phyloP scores from a whole-genome alignment of 495 filamentous ascomycete species.

The Pseudomonodictys pantanalensis region DNA sequence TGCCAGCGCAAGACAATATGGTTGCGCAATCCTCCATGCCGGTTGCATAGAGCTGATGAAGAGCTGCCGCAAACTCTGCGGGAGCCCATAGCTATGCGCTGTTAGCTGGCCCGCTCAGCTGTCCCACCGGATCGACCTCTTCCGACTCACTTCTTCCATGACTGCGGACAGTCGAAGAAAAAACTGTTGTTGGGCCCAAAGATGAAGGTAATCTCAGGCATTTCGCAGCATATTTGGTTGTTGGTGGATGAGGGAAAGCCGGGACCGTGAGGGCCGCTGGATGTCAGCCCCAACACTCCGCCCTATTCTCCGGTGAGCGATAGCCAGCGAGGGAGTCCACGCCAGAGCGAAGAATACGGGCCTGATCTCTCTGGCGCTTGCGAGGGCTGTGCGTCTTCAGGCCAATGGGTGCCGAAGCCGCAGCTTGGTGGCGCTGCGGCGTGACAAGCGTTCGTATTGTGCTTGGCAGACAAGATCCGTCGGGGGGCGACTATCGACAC shows the following conservation, averaged over 20 bases:
- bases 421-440: background rate
- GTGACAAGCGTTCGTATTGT: background rate
- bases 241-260: background rate
- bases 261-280: background rate
- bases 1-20: conserved; percentile 30
- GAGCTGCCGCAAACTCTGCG: conserved; percentile 27
- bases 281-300: background rate
- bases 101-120: background rate
- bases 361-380: background rate
- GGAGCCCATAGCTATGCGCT: conserved; percentile 26
- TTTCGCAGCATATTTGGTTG: conserved; percentile 10
- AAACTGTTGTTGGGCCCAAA: conserved; percentile 34
- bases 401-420: conserved; percentile 4
- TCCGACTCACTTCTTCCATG: conserved; percentile 33
- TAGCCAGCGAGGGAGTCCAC: background rate
- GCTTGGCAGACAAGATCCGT: too few species aligned
- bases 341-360: conserved; percentile 5
- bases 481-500: too few species aligned
- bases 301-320: conserved; percentile 4
- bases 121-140: background rate
- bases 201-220: conserved; percentile 31
- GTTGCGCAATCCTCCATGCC: conserved; percentile 28
- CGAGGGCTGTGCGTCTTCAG: background rate
- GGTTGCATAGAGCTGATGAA: conserved; percentile 32
- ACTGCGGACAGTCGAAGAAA: conserved; percentile 35